phyloP scores from a whole-genome alignment of 2,329 filamentous ascomycete genomes.

The Alternaria metachromatica region DNA sequence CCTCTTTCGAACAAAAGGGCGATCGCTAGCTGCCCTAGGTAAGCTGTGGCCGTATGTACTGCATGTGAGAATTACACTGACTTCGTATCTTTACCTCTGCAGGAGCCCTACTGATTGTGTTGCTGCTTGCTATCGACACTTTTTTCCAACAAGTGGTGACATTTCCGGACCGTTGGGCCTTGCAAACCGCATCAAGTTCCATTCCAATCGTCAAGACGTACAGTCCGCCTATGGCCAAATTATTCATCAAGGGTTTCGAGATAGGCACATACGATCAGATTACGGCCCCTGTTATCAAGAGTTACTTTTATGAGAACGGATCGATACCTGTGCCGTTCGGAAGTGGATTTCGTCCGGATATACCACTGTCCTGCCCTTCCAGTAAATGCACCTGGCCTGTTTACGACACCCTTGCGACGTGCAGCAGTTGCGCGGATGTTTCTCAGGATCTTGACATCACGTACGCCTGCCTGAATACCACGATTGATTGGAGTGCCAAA shows the following conservation, averaged over 20 bases:
- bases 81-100: too few species aligned
- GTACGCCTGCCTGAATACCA: slow-evolving; percentile 15
- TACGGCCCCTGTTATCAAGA: neutral
- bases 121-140: slow-evolving; percentile 17
- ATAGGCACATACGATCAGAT: too few species aligned
- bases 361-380: slow-evolving; percentile 37
- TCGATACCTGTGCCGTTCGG: slow-evolving; percentile 28
- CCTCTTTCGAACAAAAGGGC: slow-evolving; percentile 18
- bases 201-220: neutral
- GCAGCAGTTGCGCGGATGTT: slow-evolving; percentile 32
- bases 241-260: too few species aligned
- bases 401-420: slow-evolving; percentile 35
- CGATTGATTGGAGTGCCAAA: slow-evolving; percentile 24
- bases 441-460: slow-evolving; percentile 17
- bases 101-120: slow-evolving; percentile 1
- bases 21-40: slow-evolving; percentile 17
- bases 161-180: slow-evolving; percentile 26
- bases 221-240: neutral
- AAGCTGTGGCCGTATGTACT: too few species aligned
- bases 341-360: slow-evolving; percentile 31
- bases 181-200: neutral
- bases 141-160: slow-evolving; percentile 40
- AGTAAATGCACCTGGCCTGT: slow-evolving; percentile 40
- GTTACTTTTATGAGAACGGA: slow-evolving; percentile 29
- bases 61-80: too few species aligned